Evolutionary conservation across 768 basidiomycete genomes (phyloP), one percentile per base, ranked within the genome.

Genomic region (Cystofilobasidium macerans): DNA sequence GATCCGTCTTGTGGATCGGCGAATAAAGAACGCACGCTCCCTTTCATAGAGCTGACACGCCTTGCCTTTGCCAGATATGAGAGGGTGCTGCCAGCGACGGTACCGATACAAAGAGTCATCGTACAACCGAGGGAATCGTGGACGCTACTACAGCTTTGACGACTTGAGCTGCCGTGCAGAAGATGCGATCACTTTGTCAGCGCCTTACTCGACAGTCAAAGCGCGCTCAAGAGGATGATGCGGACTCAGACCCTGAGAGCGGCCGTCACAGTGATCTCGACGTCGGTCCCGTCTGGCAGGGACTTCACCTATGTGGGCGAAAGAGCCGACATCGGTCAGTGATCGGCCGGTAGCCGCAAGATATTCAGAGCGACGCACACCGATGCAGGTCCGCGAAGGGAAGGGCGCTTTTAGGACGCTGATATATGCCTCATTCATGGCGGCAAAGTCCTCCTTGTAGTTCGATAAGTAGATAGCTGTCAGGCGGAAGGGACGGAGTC

Each of bases 241-340:
- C 61, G 61, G 48, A 62, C 48, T 62, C 61, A 62, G 48, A 62
- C 61, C 42, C 22, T 57, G 14, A 24, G 45, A 16, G 64, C 57
- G 47, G 64, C 64, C n/a, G 47, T 45, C 18, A 33, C 38, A 5
- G 54, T 57, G 54, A 68, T 68, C 57, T 68, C 67, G 22, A 68
- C 67, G 20, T 57, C 56, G 2, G 67, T 68, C 12, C 48, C 62
- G 30, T 48, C 43, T 0, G 67, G 65, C 11, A 67, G 59, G 24
- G 28, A 32, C 32, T 51, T 54, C 16, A 59, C 32, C 51, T 54
- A 30, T 13, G 14, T 26, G 24, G n/a, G 5, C 12, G 8, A 51
- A 4, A 20, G 42, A 7, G 42, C 5, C 8, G 36, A 14, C 36
- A 14, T 38, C 36, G 22, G 45, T 16, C 45, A 7, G 45, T 4